Evolutionary conservation across 345 rosid genomes (phyloP), one percentile per base, ranked within the genome.

Genomic region (Cardamine resedifolia): DNA sequence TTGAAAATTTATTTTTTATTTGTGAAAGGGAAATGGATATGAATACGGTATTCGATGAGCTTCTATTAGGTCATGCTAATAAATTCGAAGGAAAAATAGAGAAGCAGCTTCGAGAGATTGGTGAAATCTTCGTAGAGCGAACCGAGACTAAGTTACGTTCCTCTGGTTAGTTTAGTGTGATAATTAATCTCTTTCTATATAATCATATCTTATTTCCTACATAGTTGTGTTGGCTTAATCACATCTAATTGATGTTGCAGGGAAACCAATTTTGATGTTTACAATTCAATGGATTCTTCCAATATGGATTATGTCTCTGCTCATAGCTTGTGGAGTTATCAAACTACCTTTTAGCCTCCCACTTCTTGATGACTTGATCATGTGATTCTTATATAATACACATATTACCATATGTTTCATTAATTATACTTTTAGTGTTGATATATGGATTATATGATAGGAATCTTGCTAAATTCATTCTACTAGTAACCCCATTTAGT

Each of bases 61-160:
- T 86, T 43, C 59, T 84, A 57, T 84, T 90, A 7, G 75, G 81
- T 12, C 70, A 79, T 18, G 72, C 76, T 43, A 77, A 81, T 55
- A 63, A 65, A 21, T 75, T 83, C 47, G 96, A 94, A 73, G 79
- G 88, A 4, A 57, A 79, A 5, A 41, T 85, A 11, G 91, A 89
- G 84, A 88, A 80, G 83, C 82, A 81, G 81, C 81, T 94, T 12
- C 79, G 97, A 5, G 85, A 91, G 80, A 81, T 84, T 0, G 96
- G 98, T 15, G 90, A 89, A 78, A 79, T 88, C 83, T 34, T 94
- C 27, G 75, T 74, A 0, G 67, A 18, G 20, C 75, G 39, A 36
- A 78, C 91, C 2, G 94, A 89, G 64, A 10, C 80, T 67, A 43
- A 61, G 51, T 61, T 92, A 41, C 87, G 67, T 51, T 85, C 96